Evolutionary conservation across 768 basidiomycete genomes (phyloP).

Genomic region (Suillus clintonianus): DNA sequence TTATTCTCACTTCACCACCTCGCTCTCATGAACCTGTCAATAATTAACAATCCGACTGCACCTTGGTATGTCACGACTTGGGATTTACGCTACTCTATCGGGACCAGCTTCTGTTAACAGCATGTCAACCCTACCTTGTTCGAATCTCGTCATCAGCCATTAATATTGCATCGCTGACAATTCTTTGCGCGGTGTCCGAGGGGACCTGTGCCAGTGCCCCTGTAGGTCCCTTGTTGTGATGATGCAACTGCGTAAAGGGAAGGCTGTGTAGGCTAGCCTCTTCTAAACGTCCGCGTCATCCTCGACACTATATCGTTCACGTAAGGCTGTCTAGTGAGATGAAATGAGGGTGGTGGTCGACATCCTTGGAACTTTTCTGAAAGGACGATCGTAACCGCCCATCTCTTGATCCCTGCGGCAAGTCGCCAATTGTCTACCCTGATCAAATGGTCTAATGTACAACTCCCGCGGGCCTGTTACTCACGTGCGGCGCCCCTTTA

Average conservation of each 20-base stretch:
- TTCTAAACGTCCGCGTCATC: background rate
- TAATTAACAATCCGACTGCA: background rate
- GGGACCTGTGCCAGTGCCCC: conserved; percentile 25
- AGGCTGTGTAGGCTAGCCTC: conserved; percentile 22
- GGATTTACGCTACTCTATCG: conserved; percentile 10
- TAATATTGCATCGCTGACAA: conserved; percentile 2
- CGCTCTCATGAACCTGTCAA: background rate
- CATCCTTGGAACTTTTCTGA: background rate
- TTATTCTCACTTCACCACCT: background rate
- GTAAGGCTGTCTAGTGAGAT: background rate
- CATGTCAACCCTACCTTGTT: conserved; percentile 20
- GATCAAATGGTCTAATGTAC: background rate
- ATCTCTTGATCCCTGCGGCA: background rate
- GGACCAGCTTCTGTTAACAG: conserved; percentile 7
- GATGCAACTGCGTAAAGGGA: conserved; percentile 23
- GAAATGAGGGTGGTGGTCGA: conserved; percentile 1
- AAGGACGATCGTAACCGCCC: background rate
- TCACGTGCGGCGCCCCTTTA: conserved; percentile 1
- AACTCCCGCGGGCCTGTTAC: conserved; percentile 3
- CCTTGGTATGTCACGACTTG: background rate
- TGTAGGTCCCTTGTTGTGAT: conserved; percentile 20
- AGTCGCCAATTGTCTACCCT: background rate
- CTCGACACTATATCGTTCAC: conserved; percentile 1
- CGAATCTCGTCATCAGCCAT: conserved; percentile 13
- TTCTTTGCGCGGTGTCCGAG: conserved; percentile 35